Evolutionary conservation across 331 rosid genomes (phyloP), one percentile per base, ranked within the genome.

Genomic region (Acacia pycnantha): DNA sequence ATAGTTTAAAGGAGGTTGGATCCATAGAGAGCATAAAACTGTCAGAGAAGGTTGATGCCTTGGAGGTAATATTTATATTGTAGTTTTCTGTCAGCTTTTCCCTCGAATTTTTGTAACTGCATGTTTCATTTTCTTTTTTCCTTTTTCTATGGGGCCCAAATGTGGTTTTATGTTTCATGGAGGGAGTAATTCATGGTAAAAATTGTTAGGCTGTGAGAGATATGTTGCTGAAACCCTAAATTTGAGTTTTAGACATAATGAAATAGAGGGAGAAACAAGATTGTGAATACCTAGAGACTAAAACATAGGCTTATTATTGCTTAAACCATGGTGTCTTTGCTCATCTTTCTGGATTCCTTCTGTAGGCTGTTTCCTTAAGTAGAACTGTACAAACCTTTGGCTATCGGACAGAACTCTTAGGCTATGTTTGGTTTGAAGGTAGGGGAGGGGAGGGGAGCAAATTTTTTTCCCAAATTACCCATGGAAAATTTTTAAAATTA

Each of bases 1-100:
- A 90, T 76, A 92, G 92, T 72, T 78, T 87, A 76, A 91, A 89
- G 83, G 93, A 87, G 67, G 84, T 77, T 79, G 94, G 72, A 83
- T 74, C 91, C 13, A 26, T 82, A 50, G 94, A 88, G 43, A 87
- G 80, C 85, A 82, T 82, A 77, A 89, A 85, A 37, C 82, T 85
- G 40, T 86, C 92, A 7, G 97, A 92, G 91, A 92, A 86, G 86
- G 85, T 81, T 73, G 97, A 96, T 87, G 98, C 98, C 46, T 82
- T 93, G 81, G 98, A 95, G 98, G 98, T 93, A 91, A 88, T 53
- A 48, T 77, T 64, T 53, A 85, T 83, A 43, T 87, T 78, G 26
- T 76, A 65, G 77, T 58, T 80, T 71, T 44, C 22, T 81, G 74
- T 70, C 29, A 18, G 76, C 67, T 71, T 21, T 67, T 26, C 68